Conservation (phyloP, 73 alveolate genomes). For the Strombidium stylifer region DNA sequence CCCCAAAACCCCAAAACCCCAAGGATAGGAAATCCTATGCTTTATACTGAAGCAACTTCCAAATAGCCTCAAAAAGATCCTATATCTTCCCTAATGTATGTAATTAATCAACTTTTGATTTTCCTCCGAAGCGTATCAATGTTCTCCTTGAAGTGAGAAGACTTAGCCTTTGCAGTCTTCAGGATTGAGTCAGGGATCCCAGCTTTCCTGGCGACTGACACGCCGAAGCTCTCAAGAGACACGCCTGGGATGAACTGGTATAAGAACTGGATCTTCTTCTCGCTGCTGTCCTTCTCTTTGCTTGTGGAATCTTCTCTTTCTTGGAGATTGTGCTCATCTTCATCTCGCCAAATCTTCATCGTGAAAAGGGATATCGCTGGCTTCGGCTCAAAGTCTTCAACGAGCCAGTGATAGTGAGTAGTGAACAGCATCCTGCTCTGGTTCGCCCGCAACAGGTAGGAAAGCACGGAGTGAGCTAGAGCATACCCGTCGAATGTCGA, state of each 20-base stretch:
- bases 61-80: too few relatives aligned
- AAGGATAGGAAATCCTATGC: too few relatives aligned
- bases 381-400: conserved; percentile 74
- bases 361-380: conserved; percentile 64
- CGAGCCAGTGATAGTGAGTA: conserved; percentile 94
- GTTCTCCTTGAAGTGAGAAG: not conserved
- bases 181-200: conserved; percentile 73
- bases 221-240: conserved; percentile 77
- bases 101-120: too few relatives aligned
- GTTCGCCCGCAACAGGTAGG: not conserved
- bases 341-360: conserved; percentile 75
- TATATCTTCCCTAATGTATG: too few relatives aligned
- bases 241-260: conserved; percentile 82
- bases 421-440: conserved; percentile 74
- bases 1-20: too few relatives aligned
- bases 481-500: conserved; percentile 94
- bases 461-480: conserved; percentile 85
- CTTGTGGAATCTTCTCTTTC: not conserved
- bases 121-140: not conserved
- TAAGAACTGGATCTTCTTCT: conserved; percentile 68
- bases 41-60: too few relatives aligned
- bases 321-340: conserved; percentile 30
- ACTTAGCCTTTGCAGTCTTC: conserved; percentile 25
- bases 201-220: conserved; percentile 89
- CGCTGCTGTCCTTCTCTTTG: conserved; percentile 24